These are phyloP conservation scores for Graphiopsis chlorocephala DNA, from an alignment of 2,329 filamentous ascomycete genomes.

Conservation along the genomic window DNA sequence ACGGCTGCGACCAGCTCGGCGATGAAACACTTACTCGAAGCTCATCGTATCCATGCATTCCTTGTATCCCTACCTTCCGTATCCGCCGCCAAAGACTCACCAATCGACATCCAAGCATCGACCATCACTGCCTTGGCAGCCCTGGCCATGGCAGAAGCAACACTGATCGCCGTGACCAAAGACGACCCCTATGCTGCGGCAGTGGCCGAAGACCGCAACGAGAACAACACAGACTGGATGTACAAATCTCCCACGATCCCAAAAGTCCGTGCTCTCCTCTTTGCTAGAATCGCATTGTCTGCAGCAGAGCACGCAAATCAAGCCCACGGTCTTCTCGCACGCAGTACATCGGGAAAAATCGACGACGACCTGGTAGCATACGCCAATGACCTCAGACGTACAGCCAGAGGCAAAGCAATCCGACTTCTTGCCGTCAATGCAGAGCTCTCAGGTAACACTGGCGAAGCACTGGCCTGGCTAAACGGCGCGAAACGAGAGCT, in stretches of 20 bases:
- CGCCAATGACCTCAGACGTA: conserved; percentile 69
- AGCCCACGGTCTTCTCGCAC: conserved; percentile 55
- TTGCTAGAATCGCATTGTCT: conserved; percentile 81
- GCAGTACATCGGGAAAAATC: conserved; percentile 50
- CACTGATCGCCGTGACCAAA: conserved; percentile 83
- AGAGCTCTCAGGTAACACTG: conserved; percentile 76
- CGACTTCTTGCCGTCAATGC: conserved; percentile 89
- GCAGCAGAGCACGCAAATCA: conserved; percentile 83
- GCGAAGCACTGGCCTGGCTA: conserved; percentile 83
- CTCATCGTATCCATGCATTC: conserved; percentile 74
- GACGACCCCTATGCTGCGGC: conserved; percentile 88
- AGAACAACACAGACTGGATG: conserved; percentile 92
- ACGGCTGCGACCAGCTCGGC: conserved; percentile 68
- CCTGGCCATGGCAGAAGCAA: conserved; percentile 81
- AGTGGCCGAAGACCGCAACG: conserved; percentile 77
- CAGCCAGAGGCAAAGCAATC: conserved; percentile 79
- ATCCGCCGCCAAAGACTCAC: conserved; percentile 47
- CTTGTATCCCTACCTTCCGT: conserved; percentile 49
- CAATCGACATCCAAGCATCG: conserved; percentile 43
- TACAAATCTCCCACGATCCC: conserved; percentile 84
- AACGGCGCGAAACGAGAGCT: conserved; percentile 73
- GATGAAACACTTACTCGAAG: conserved; percentile 73
- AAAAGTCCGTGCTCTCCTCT: conserved; percentile 83
- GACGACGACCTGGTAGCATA: conserved; percentile 69
- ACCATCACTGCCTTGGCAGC: conserved; percentile 48